Conservation (phyloP, 805 yeast species). For the Yarrowia deformans region DNA sequence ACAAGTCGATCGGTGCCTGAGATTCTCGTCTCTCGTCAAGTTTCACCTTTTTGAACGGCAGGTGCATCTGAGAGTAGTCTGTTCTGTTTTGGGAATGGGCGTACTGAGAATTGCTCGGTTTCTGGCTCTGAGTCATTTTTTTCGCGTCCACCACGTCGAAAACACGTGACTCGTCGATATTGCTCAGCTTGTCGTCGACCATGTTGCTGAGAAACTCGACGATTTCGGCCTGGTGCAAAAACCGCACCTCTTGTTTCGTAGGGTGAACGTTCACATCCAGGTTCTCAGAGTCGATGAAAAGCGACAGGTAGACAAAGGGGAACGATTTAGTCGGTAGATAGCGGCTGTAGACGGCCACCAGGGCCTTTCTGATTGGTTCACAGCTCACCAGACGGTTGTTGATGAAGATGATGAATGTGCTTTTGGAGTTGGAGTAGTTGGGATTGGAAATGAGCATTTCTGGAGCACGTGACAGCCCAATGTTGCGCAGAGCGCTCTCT, state of each 20-base stretch:
- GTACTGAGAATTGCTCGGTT: conserved; percentile 43
- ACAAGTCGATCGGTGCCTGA: not conserved
- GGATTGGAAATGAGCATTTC: conserved; percentile 65
- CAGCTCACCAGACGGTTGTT: conserved; percentile 83
- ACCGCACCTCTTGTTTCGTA: conserved; percentile 89
- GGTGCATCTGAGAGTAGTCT: conserved; percentile 3
- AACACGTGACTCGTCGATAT: conserved; percentile 41
- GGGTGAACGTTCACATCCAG: conserved; percentile 97
- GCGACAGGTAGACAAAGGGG: conserved; percentile 77
- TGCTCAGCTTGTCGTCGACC: conserved; percentile 53
- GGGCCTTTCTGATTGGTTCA: conserved; percentile 77
- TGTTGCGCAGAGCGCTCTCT: not conserved
- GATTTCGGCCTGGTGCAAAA: conserved; percentile 85
- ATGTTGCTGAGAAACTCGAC: conserved; percentile 59
- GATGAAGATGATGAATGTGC: conserved; percentile 79
- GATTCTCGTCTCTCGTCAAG: conserved; percentile 58
- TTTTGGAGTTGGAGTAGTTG: conserved; percentile 72
- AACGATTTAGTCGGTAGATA: conserved; percentile 79
- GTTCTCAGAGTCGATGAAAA: conserved; percentile 70
- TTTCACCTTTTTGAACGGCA: conserved; percentile 51
- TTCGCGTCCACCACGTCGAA: conserved; percentile 69
- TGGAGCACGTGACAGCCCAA: not conserved
- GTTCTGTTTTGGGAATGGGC: conserved; percentile 8
- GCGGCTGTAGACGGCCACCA: conserved; percentile 65
- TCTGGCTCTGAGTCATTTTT: conserved; percentile 72